Evolutionary conservation across 331 rosid species (phyloP), one percentile per base, ranked within the genome.

Genomic region (Phaseolus coccineus): DNA sequence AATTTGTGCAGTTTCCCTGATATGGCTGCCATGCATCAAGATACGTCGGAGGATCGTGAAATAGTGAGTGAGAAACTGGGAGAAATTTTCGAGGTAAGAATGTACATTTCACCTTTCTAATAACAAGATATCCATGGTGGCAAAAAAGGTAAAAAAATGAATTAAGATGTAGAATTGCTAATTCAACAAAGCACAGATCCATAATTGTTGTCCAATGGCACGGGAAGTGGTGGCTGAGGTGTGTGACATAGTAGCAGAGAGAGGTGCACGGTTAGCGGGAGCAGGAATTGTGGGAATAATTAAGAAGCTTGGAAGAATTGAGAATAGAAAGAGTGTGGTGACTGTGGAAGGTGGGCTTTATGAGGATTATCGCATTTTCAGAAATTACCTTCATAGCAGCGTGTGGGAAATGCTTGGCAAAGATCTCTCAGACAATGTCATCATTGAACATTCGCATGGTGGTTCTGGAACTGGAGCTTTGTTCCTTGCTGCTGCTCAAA

Each of bases 381-480:
- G 92, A 76, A 92, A 89, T 67, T 89, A 90, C 47, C 96, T 90
- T 14, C 89, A 88, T 39, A 89, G 88, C 59, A 77, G 91, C 59
- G 87, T 90, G 0, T 90, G 96, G 97, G 92, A 92, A 81, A 89
- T 92, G 96, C 91, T 90, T 35, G 97, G 94, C 25, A 81, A 85
- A 10, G 90, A 86, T 77, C 83, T 86, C 48, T 89, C 94, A 0
- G 89, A 88, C 78, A 90, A 90, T 81, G 86, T 92, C 62, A 72
- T 86, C 6, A 63, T 90, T 52, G 85, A 89, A 82, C 90, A 84
- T 81, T 88, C 96, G 48, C 92, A 90, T 75, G 94, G 91, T 42
- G 91, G 94, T 37, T 85, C 94, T 39, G 90, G 94, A 37, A 81
- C 87, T 4, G 94, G 96, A 5, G 88, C 96, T 68, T 6, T 89